Conservation (phyloP, 1,284 basidiomycete genomes). For the Somion occarium region DNA sequence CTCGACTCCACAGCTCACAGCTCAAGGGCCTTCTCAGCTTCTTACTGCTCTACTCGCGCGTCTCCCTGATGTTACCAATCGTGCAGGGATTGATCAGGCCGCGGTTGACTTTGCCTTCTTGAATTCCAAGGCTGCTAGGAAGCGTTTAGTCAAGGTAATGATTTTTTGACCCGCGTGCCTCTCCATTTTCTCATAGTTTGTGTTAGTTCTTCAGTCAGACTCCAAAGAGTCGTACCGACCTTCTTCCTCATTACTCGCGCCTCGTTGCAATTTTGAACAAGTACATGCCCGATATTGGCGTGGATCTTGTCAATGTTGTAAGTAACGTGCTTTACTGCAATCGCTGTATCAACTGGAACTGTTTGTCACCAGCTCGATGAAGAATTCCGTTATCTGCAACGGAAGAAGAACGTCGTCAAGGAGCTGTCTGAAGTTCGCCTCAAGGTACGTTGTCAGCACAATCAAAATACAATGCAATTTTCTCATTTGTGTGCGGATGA, state of each 20-base stretch:
- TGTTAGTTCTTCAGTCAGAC: slow-evolving; percentile 79
- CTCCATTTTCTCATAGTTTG: not conserved
- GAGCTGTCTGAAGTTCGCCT: slow-evolving; percentile 82
- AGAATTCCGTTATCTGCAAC: slow-evolving; percentile 94
- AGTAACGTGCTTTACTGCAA: slow-evolving; percentile 25
- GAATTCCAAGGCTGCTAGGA: slow-evolving; percentile 93
- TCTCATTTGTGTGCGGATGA: too few species aligned
- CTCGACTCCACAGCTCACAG: slow-evolving; percentile 61
- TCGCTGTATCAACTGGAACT: not conserved
- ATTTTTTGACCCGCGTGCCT: not conserved
- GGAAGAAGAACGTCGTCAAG: slow-evolving; percentile 88
- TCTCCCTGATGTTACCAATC: slow-evolving; percentile 89
- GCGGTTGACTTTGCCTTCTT: slow-evolving; percentile 95
- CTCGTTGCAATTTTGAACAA: slow-evolving; percentile 83
- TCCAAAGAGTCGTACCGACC: slow-evolving; percentile 85
- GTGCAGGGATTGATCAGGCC: slow-evolving; percentile 89
- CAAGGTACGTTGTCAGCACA: slow-evolving; percentile 59
- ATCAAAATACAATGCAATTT: not conserved
- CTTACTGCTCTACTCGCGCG: slow-evolving; percentile 90
- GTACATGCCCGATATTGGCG: slow-evolving; percentile 93
- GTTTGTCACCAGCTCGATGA: slow-evolving; percentile 74
- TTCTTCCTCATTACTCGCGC: slow-evolving; percentile 91
- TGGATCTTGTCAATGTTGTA: slow-evolving; percentile 77
- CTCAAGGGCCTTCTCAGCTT: slow-evolving; percentile 89
- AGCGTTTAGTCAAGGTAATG: slow-evolving; percentile 77